Conservation (phyloP, 164 flowering plant genomes). For the Chloranthus sessilifolius region DNA sequence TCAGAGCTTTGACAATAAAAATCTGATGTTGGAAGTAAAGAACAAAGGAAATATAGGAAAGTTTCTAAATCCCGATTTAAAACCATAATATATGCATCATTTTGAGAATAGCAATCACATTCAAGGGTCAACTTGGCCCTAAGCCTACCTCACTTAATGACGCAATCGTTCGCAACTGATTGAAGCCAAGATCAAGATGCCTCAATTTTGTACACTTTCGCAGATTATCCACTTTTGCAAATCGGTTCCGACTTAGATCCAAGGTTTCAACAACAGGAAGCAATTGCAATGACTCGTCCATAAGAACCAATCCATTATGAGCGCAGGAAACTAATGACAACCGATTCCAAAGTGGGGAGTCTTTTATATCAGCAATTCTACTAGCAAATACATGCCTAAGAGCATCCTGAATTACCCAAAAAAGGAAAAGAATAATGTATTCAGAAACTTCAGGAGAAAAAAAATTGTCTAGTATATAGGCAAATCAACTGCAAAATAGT, state of each 20-base stretch:
- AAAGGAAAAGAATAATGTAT: neutral
- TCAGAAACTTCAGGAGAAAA: neutral
- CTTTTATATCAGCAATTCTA: slow-evolving; percentile 79
- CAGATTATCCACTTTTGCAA: slow-evolving; percentile 84
- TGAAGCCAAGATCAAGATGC: slow-evolving; percentile 91
- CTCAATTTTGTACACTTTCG: slow-evolving; percentile 66
- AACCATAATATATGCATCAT: no score
- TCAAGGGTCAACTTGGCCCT: no score
- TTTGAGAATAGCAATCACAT: no score
- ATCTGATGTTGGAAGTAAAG: no score
- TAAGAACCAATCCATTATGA: slow-evolving; percentile 68
- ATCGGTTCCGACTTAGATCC: slow-evolving; percentile 86
- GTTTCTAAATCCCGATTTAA: no score
- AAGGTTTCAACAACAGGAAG: slow-evolving; percentile 87
- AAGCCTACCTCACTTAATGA: slow-evolving; percentile 63
- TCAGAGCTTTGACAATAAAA: no score
- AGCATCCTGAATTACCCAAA: slow-evolving; percentile 57
- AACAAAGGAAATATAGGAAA: no score
- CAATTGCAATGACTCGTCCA: slow-evolving; percentile 97
- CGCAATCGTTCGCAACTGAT: slow-evolving; percentile 56
- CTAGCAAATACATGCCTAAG: slow-evolving; percentile 92
- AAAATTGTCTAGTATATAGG: no score
- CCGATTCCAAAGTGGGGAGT: slow-evolving; percentile 79
- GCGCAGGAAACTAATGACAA: slow-evolving; percentile 84
- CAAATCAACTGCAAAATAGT: neutral